Base-by-base conservation (phyloP, 208 protist species). In the Trypanosoma cruzi region DNA sequence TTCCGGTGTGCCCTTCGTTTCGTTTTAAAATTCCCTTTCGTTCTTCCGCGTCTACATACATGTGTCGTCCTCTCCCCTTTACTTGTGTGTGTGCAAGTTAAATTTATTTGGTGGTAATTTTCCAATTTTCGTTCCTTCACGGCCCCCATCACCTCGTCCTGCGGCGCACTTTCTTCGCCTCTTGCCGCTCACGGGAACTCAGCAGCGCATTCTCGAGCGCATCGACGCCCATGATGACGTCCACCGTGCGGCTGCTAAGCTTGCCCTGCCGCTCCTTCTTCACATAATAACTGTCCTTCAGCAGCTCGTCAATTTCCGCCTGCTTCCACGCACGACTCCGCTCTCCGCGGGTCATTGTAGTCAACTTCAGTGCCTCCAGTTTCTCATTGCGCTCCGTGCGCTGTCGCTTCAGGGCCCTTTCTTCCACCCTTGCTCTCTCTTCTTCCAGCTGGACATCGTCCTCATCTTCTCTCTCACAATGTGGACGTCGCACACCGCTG, bases 271-370 rank as follows among this genome's bases (percentile, higher is more conserved):
- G 62, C 78, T 96, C 92, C 84, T 95, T 93, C 81, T 94, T 96
- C 26, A 96, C 87, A 75, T 94, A 95, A 74, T 96, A 96, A 70
- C 85, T 93, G 64, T 96, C 92, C 73, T 94, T 93, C 32, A 96
- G 55, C 55, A 96, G 64, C 71, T 96, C 92, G 63, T 93, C 87
- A 26, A 96, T 64, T 80, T 96, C 92, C 20, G 86, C 83, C 81
- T 95, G 85, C 68, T 82, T 79, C 89, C 88, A 94, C 58, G 87
- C 87, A 3, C 81, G 79, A 68, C 89, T 92, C 14, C 92, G 89
- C 67, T 94, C 88, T 0, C 74, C 80, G 58, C 86, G 75, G 24
- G 87, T 84, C 86, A 96, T 90, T 73, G 90, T 94, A n/a, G 88
- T 61, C 32, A 82, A 55, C 80, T 95, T 96, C 40, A 96, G 70